These are phyloP conservation scores for Tylopilus intermedius DNA, from an alignment of 768 basidiomycete species.

Conservation along the genomic window DNA sequence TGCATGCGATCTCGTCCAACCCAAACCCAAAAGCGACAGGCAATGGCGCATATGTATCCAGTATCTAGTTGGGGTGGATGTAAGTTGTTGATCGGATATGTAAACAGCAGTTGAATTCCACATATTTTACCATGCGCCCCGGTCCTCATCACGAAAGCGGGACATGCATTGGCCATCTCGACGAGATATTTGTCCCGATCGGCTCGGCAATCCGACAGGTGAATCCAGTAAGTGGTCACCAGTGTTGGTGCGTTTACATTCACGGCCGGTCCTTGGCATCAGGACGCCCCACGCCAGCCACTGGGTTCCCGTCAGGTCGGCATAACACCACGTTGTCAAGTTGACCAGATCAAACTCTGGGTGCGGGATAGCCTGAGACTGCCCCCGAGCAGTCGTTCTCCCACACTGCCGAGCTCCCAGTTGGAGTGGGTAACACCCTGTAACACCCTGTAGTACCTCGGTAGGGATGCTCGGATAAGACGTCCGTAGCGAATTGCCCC, in stretches of 20 bases:
- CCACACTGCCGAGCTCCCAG: background rate
- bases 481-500: too few species aligned
- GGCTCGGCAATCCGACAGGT: background rate
- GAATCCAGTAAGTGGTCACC: background rate
- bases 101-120: background rate
- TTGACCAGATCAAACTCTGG: background rate
- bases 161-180: background rate
- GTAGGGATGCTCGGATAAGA: too few species aligned
- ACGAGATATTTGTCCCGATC: background rate
- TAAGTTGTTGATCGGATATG: background rate
- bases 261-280: background rate
- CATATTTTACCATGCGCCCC: background rate
- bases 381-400: background rate
- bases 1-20: background rate
- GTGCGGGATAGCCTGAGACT: background rate
- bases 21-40: slow-evolving; percentile 19
- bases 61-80: slow-evolving; percentile 7
- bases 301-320: background rate
- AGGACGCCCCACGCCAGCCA: background rate
- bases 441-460: too few species aligned
- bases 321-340: background rate
- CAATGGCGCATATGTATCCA: slow-evolving; percentile 14
- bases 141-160: background rate
- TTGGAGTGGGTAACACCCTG: too few species aligned
- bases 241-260: background rate